Evolutionary conservation across 345 rosid species (phyloP), one percentile per base, ranked within the genome.

Genomic region (Melaleuca alternifolia): DNA sequence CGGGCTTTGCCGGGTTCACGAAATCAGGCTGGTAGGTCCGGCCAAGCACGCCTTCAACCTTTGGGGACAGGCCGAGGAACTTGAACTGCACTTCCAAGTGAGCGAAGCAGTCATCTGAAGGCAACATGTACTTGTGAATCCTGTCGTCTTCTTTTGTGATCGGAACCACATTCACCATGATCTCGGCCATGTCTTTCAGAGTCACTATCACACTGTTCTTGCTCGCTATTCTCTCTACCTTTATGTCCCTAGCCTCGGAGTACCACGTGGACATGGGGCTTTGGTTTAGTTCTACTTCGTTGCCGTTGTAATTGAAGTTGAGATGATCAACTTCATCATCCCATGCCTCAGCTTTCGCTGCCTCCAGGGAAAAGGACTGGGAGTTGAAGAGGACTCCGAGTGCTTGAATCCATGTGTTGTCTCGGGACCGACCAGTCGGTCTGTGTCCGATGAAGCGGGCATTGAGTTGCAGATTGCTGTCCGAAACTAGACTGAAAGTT

Each of bases 341-440:
- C 89, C 89, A 87, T 33, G 62, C 33, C 33, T 84, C 84, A 15
- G 75, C 86, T 77, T 79, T 75, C 62, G 52, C 51, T 76, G 87
- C 87, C 18, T 82, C 89, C 24, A 87, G 77, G 87, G 86, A 75
- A 76, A 87, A 85, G 30, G 81, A 44, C 50, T 85, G 86, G 86
- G 50, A 54, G 76, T 85, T 82, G 57, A 61, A 87, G 76, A 87
- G 61, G 77, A 87, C 50, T 50, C 89, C 89, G 48, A 87, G 89
- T 28, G 89, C 56, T 51, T 87, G 87, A 53, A 87, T 85, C 89
- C 89, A 85, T 14, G 89, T 85, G 89, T 75, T 75, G 87, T 87
- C 87, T 23, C 89, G 86, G 41, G 59, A 76, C 61, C 86, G 61
- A 16, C 85, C 86, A 11, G 26, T 46, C 0, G 84, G 86, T 37